Conservation (phyloP, 768 basidiomycete species). For the Cantharellus anzutake region DNA sequence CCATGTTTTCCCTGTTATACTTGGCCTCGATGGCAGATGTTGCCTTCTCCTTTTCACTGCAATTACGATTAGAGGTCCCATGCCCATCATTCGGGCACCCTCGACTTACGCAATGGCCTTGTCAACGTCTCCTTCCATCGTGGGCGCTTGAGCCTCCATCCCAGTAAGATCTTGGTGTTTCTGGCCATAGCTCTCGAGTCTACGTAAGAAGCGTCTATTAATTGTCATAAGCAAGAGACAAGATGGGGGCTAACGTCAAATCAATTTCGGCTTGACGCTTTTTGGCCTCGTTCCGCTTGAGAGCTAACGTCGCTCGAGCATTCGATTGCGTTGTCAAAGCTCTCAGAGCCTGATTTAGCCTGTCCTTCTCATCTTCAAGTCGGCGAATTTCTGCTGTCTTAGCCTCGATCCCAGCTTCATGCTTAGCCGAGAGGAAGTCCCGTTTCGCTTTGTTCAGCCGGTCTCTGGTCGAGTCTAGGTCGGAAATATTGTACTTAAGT, state of each 20-base stretch:
- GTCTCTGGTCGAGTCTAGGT: slow-evolving; percentile 50
- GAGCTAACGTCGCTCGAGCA: slow-evolving; percentile 52
- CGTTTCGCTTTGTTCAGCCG: slow-evolving; percentile 39
- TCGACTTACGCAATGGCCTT: slow-evolving; percentile 33
- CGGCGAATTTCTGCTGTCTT: slow-evolving; percentile 31
- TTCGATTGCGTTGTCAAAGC: slow-evolving; percentile 63
- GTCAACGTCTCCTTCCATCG: slow-evolving; percentile 59
- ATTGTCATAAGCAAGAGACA: neutral
- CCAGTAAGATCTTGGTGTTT: slow-evolving; percentile 53
- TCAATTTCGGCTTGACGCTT: slow-evolving; percentile 46
- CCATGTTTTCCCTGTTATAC: slow-evolving; percentile 25
- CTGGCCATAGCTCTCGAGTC: slow-evolving; percentile 38
- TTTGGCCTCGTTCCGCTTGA: slow-evolving; percentile 51
- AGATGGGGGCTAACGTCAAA: slow-evolving; percentile 33
- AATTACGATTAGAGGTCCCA: neutral
- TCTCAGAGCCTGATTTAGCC: slow-evolving; percentile 49
- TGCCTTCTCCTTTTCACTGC: slow-evolving; percentile 44
- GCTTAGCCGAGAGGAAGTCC: slow-evolving; percentile 40
- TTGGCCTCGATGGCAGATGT: slow-evolving; percentile 2
- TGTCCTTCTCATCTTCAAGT: slow-evolving; percentile 52
- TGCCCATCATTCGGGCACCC: neutral
- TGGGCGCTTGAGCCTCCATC: slow-evolving; percentile 34
- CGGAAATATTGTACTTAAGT: slow-evolving; percentile 32
- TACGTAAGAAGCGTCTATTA: slow-evolving; percentile 15
- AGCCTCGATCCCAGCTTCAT: slow-evolving; percentile 42